These are phyloP conservation scores for Sophora flavescens DNA, from an alignment of 306 rosid species.

Conservation along the genomic window DNA sequence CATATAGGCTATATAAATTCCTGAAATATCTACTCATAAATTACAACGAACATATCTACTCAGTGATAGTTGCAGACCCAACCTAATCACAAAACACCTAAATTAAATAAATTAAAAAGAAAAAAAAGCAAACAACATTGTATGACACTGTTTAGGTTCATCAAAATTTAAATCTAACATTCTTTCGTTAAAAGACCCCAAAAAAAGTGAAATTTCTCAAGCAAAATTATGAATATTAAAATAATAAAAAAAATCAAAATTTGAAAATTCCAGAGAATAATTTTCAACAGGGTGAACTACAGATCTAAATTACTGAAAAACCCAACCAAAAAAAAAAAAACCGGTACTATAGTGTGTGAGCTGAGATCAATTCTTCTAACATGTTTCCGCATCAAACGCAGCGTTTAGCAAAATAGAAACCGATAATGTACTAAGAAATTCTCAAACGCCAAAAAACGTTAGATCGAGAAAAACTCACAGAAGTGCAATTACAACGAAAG, in stretches of 20 bases:
- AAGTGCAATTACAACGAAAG: conserved; percentile 60
- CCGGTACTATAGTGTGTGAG: neutral
- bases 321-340: neutral
- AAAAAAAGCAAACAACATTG: neutral
- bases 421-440: neutral
- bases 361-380: neutral
- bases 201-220: neutral
- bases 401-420: neutral
- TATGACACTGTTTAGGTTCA: neutral
- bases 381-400: neutral
- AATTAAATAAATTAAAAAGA: neutral
- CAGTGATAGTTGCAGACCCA: neutral
- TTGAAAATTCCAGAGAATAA: neutral
- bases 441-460: neutral
- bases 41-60: too few relatives aligned
- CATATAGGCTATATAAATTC: too few relatives aligned
- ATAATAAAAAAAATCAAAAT: neutral
- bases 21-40: too few relatives aligned
- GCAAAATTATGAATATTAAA: neutral
- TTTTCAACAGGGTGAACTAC: conserved; percentile 1
- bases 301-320: conserved; percentile 46
- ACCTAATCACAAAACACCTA: neutral
- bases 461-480: conserved; percentile 58
- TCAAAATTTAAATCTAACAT: conserved; percentile 3
- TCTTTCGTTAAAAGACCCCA: conserved; percentile 1